These are phyloP conservation scores for Starmerella ratchasimensis DNA, from an alignment of 805 yeast species.

Conservation along the genomic window DNA sequence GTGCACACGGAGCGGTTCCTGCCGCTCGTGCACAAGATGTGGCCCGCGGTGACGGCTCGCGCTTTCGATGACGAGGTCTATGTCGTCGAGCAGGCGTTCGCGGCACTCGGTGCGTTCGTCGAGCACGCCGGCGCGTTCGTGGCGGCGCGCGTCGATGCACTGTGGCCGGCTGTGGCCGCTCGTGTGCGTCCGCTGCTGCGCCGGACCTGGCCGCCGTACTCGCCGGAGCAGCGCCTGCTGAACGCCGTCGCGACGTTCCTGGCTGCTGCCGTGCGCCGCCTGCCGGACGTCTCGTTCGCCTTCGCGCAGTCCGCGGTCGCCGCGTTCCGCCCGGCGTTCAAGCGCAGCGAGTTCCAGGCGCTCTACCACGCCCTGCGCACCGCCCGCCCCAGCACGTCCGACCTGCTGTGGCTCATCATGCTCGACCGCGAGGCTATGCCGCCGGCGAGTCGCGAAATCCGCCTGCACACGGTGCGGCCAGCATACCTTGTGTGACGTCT, in stretches of 20 bases:
- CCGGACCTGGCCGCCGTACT: slow-evolving; percentile 17
- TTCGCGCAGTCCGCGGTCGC: slow-evolving; percentile 8
- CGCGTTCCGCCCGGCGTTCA: slow-evolving; percentile 10
- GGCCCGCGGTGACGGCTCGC: slow-evolving; percentile 34
- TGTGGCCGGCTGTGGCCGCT: slow-evolving; percentile 15
- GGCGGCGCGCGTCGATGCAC: slow-evolving; percentile 22
- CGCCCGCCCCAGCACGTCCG: slow-evolving; percentile 1
- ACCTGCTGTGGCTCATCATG: slow-evolving; percentile 14
- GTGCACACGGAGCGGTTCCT: slow-evolving; percentile 34
- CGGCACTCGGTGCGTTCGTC: slow-evolving; percentile 22
- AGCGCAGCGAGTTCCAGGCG: slow-evolving; percentile 9
- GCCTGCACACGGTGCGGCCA: neutral
- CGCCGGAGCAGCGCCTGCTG: slow-evolving; percentile 10
- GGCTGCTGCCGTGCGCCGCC: neutral
- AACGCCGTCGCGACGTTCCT: slow-evolving; percentile 7
- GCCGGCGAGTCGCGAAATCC: neutral
- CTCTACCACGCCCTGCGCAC: neutral
- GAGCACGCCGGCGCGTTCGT: slow-evolving; percentile 27
- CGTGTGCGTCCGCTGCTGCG: slow-evolving; percentile 1
- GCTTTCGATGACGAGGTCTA: slow-evolving; percentile 24
- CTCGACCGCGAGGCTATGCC: slow-evolving; percentile 1
- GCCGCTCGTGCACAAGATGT: slow-evolving; percentile 39
- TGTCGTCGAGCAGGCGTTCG: slow-evolving; percentile 24
- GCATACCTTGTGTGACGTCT: neutral
- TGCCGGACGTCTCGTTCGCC: slow-evolving; percentile 7